These are phyloP conservation scores for Corylus americana DNA, from an alignment of 306 rosid species.

Conservation along the genomic window DNA sequence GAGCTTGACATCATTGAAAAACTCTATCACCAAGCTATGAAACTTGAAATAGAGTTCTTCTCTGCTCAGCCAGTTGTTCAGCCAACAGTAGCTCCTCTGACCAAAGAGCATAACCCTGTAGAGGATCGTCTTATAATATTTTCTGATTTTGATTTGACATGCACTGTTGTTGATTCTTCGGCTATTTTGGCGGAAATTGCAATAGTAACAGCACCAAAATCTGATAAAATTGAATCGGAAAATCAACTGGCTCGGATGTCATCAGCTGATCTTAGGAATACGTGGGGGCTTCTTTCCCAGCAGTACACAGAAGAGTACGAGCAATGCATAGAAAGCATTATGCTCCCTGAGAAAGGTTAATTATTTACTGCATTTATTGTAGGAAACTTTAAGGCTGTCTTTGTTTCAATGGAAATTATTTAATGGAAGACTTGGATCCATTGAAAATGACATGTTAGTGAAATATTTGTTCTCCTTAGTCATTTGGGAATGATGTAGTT, in stretches of 20 bases:
- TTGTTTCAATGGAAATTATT: conserved; percentile 8
- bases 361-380: conserved; percentile 17
- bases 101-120: conserved; percentile 61
- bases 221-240: conserved; percentile 72
- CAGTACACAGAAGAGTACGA: conserved; percentile 94
- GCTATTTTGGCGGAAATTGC: conserved; percentile 98
- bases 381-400: background rate
- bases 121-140: conserved; percentile 68
- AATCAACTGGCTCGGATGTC: conserved; percentile 65
- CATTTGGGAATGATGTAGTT: background rate
- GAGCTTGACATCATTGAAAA: conserved; percentile 94
- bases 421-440: background rate
- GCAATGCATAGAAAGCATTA: conserved; percentile 78
- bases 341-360: conserved; percentile 63
- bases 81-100: conserved; percentile 84
- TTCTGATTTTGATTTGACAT: conserved; percentile 97
- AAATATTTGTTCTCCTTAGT: background rate
- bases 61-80: conserved; percentile 74
- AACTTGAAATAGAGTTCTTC: conserved; percentile 88
- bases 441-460: background rate
- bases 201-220: conserved; percentile 79
- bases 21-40: conserved; percentile 94
- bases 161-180: conserved; percentile 92
- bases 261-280: conserved; percentile 77
- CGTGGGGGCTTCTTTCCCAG: conserved; percentile 73